phyloP scores from a whole-genome alignment of 2,329 filamentous ascomycete genomes.

The Ampelomyces quisqualis region DNA sequence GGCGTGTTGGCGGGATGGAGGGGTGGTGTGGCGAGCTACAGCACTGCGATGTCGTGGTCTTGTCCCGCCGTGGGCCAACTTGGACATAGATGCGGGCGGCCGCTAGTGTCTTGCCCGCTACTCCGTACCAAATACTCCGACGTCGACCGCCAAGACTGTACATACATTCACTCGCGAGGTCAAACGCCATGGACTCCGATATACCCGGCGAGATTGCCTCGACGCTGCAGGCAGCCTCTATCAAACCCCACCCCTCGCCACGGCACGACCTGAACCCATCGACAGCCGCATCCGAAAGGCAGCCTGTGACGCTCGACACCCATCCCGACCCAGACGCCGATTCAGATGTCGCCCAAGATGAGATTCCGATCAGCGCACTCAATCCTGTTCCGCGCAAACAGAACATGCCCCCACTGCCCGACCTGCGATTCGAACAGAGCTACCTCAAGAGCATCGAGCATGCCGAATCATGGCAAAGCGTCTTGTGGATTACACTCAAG shows the following conservation, averaged over 20 bases:
- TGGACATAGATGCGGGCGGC: slow-evolving; percentile 18
- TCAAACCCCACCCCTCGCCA: slow-evolving; percentile 71
- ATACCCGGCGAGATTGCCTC: slow-evolving; percentile 69
- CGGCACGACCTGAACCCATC: slow-evolving; percentile 77
- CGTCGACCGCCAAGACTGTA: slow-evolving; percentile 28
- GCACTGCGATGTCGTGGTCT: slow-evolving; percentile 25
- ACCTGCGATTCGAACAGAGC: slow-evolving; percentile 96
- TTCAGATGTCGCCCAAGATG: slow-evolving; percentile 60
- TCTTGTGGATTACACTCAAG: slow-evolving; percentile 79
- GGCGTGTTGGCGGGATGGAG: slow-evolving; percentile 14
- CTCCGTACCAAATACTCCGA: slow-evolving; percentile 18
- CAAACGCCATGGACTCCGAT: slow-evolving; percentile 54
- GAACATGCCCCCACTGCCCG: slow-evolving; percentile 70
- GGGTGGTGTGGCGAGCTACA: slow-evolving; percentile 15
- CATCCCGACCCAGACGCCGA: slow-evolving; percentile 46
- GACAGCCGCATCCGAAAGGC: slow-evolving; percentile 68
- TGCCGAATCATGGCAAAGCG: slow-evolving; percentile 75
- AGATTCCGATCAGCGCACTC: slow-evolving; percentile 68
- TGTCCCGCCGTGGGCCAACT: slow-evolving; percentile 10
- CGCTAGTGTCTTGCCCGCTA: slow-evolving; percentile 15
- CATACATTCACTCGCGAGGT: slow-evolving; percentile 15
- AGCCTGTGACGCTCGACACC: slow-evolving; percentile 55
- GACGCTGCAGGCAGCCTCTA: slow-evolving; percentile 76
- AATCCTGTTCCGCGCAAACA: slow-evolving; percentile 55
- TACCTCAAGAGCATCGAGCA: slow-evolving; percentile 86